Base-by-base conservation (phyloP, 2,329 filamentous ascomycete species). In the Curvularia sp. region DNA sequence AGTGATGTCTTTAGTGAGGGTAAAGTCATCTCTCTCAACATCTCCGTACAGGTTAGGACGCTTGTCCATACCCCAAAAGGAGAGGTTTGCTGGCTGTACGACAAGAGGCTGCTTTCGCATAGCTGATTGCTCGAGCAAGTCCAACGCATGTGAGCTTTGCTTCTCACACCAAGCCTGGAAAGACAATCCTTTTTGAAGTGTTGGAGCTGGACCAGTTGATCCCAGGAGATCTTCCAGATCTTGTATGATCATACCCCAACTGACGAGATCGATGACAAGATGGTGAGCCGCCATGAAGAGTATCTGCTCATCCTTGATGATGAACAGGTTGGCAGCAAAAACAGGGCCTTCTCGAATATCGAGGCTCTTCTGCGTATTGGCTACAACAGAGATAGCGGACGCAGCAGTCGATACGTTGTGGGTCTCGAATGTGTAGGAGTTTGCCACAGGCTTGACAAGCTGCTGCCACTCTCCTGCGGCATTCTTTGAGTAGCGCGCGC, bases 261-360 rank as follows among this genome's bases (percentile, higher is more conserved):
- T 74, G 4, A 74, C 70, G 19, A 75, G 66, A 51, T 77, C 73
- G 8, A 75, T 51, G 19, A 74, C 68, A 3, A 76, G 70, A 60
- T 76, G 72, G 54, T 76, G 72, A 9, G 68, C 70, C 3, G 66
- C 61, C 34, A 76, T 49, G 62, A 72, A 75, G 2, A 76, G 18
- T 15, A 74, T 50, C 41, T 76, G 72, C 15, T 63, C 63, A 1
- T 51, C 59, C 1, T 58, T 25, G 6, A 61, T 42, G 23, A 67
- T 61, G 55, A 73, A 68, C 1, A 74, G 41, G 32, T 71, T 48
- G 10, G 66, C 69, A 9, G 70, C 66, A 28, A 76, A 74, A 3
- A 75, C 51, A 2, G 74, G 74, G 8, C 74, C 74, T 12, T 56
- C 48, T 4, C 61, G 45, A 18, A 76, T 70, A 49, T 75, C 39